Conservation (phyloP, 2,329 filamentous ascomycete species). For the Colletotrichum lini region DNA sequence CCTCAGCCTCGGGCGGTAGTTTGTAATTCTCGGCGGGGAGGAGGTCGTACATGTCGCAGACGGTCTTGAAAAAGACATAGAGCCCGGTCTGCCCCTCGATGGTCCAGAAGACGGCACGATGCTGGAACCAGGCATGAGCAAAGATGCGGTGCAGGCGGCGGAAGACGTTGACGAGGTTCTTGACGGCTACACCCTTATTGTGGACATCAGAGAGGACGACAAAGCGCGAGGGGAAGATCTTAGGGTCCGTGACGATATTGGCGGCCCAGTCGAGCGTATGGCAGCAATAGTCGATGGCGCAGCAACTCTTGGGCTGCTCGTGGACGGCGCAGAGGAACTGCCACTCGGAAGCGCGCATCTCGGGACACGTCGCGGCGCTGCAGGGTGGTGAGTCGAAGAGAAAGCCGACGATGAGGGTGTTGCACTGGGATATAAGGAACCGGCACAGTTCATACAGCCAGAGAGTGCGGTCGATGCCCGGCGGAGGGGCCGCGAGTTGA, state of each 20-base stretch:
- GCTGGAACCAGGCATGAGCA: slow-evolving; percentile 98
- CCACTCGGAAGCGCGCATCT: slow-evolving; percentile 99
- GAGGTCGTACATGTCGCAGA: slow-evolving; percentile 92
- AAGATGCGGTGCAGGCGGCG: slow-evolving; percentile 95
- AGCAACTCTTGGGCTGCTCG: slow-evolving; percentile 95
- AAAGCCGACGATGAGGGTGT: slow-evolving; percentile 91
- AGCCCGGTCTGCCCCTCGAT: slow-evolving; percentile 92
- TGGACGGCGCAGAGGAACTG: slow-evolving; percentile 99
- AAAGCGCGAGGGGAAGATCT: slow-evolving; percentile 93
- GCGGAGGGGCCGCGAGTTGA: slow-evolving; percentile 83
- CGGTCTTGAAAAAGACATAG: slow-evolving; percentile 97
- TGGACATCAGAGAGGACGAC: slow-evolving; percentile 69
- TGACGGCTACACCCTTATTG: slow-evolving; percentile 76
- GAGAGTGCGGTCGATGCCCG: slow-evolving; percentile 85
- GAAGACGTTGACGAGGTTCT: slow-evolving; percentile 95
- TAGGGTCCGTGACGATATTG: slow-evolving; percentile 92
- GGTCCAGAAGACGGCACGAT: slow-evolving; percentile 94
- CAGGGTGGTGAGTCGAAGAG: slow-evolving; percentile 93
- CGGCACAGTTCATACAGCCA: slow-evolving; percentile 99
- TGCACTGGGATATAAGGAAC: slow-evolving; percentile 95
- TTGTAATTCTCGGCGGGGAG: slow-evolving; percentile 97
- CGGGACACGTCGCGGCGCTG: slow-evolving; percentile 89
- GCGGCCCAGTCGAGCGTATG: slow-evolving; percentile 98
- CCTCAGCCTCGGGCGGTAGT: slow-evolving; percentile 92
- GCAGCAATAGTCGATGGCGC: slow-evolving; percentile 98